Evolutionary conservation across 1,284 basidiomycete genomes (phyloP).

Genomic region (Volvariella volvacea): DNA sequence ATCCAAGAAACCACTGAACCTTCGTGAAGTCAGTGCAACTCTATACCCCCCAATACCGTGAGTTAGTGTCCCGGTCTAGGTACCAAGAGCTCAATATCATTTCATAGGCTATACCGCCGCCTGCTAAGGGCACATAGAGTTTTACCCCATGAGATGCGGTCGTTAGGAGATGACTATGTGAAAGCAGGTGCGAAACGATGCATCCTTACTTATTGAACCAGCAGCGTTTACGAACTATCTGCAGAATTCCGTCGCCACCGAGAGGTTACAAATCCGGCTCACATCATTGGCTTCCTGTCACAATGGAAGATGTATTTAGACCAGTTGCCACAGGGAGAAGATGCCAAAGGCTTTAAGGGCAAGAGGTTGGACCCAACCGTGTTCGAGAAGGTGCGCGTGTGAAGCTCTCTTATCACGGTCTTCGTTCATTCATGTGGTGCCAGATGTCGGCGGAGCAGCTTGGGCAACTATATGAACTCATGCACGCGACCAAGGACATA

Average conservation of each 20-base stretch:
- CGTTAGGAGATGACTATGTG: slow-evolving; percentile 82
- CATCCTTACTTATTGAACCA: slow-evolving; percentile 1
- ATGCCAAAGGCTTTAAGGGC: slow-evolving; percentile 48
- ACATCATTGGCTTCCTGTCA: slow-evolving; percentile 88
- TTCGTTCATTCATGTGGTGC: slow-evolving; percentile 1
- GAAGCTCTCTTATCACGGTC: slow-evolving; percentile 1
- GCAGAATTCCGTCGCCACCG: slow-evolving; percentile 81
- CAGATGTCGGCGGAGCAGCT: slow-evolving; percentile 93
- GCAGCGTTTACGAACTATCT: slow-evolving; percentile 2
- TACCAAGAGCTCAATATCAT: slow-evolving; percentile 2
- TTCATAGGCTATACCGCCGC: slow-evolving; percentile 67
- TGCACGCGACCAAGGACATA: slow-evolving; percentile 82
- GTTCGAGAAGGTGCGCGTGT: slow-evolving; percentile 79
- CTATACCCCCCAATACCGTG: slow-evolving; percentile 82
- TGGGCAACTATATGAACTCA: slow-evolving; percentile 86
- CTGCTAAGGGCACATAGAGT: slow-evolving; percentile 74
- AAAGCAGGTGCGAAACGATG: slow-evolving; percentile 66
- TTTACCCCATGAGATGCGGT: slow-evolving; percentile 77
- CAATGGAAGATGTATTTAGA: slow-evolving; percentile 94
- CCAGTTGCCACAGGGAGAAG: slow-evolving; percentile 43
- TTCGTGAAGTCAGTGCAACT: slow-evolving; percentile 60
- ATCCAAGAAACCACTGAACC: slow-evolving; percentile 53
- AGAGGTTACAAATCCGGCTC: slow-evolving; percentile 75
- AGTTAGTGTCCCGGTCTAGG: slow-evolving; percentile 8
- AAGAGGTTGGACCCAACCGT: slow-evolving; percentile 68